Base-by-base conservation (phyloP, 306 rosid genomes). In the Spatholobus suberectus region DNA sequence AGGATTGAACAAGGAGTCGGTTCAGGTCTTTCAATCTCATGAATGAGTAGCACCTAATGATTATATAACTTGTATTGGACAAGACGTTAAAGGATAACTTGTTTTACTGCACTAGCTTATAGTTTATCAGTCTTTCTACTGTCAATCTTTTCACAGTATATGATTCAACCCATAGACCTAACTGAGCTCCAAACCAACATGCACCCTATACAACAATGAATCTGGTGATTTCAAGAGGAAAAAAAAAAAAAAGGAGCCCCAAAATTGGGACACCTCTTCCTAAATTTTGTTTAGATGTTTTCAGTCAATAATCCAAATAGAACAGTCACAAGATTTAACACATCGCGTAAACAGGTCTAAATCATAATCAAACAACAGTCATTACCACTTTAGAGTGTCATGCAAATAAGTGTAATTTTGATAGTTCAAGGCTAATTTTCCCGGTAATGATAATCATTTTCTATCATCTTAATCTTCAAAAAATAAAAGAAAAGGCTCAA, bases 371-470 rank as follows among this genome's bases (percentile, higher is more conserved):
- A 44, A 46, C 24, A 46, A 72, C 7, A 57, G 35, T 12, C 20
- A 55, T 12, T 72, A 20, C 27, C 24, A 8, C 55, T 38, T 15
- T 35, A 47, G 44, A 49, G 13, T 26, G 46, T 63, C 34, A 52
- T 69, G 65, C 43, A 55, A 43, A 44, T 4, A 57, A 61, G 21
- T 52, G 46, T 21, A 49, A 23, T 21, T 54, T 54, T 79, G 38
- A 40, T 6, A 55, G 58, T 43, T 73, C 20, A 84, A 69, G n/a
- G 32, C 59, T 8, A 20, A 67, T 18, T 55, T 62, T 67, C 41
- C 21, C 47, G 23, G 35, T 68, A 67, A 54, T 46, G 35, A 7
- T 26, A 75, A 58, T 21, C 35, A 43, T 32, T 69, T 43, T 73
- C 6, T 32, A 58, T 46, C 26, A 58, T 46, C 26, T 40, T 15